Conservation (phyloP, 768 basidiomycete genomes). For the Amanita subjunquillea region DNA sequence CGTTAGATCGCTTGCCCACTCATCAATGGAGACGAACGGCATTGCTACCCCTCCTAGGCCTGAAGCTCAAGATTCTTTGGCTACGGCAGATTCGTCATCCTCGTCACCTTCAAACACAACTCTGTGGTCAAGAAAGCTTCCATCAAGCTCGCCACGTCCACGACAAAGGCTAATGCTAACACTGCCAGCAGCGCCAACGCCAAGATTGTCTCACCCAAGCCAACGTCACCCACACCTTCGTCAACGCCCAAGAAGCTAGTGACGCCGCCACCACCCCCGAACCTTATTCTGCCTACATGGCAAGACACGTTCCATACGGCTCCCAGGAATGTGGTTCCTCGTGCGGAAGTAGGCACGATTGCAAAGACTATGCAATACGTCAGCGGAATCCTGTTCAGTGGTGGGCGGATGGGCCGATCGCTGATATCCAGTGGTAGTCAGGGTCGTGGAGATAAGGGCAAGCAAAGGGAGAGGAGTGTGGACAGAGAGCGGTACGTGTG, state of each 20-base stretch:
- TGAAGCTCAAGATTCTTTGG: neutral
- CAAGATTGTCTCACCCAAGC: slow-evolving; percentile 2
- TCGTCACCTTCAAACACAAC: neutral
- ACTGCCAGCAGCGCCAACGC: neutral
- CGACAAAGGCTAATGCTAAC: neutral
- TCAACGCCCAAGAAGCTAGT: slow-evolving; percentile 15
- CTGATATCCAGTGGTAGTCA: neutral
- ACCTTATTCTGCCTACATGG: slow-evolving; percentile 87
- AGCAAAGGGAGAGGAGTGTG: slow-evolving; percentile 10
- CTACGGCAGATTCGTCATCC: neutral
- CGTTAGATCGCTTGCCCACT: neutral
- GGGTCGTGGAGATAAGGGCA: slow-evolving; percentile 23
- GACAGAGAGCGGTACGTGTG: slow-evolving; percentile 8
- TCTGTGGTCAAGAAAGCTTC: neutral
- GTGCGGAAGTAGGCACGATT: slow-evolving; percentile 22
- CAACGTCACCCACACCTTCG: slow-evolving; percentile 19
- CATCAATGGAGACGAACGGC: neutral
- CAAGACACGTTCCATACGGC: slow-evolving; percentile 68
- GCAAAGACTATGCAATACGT: slow-evolving; percentile 57
- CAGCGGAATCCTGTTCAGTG: slow-evolving; percentile 49
- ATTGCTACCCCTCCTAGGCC: neutral
- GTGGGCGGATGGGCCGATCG: slow-evolving; percentile 13
- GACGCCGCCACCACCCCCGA: slow-evolving; percentile 39
- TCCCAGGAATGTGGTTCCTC: slow-evolving; percentile 47
- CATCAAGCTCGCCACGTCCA: neutral